Conservation (phyloP, 169 alveolate species). For the Cryptosporidium parvum region DNA sequence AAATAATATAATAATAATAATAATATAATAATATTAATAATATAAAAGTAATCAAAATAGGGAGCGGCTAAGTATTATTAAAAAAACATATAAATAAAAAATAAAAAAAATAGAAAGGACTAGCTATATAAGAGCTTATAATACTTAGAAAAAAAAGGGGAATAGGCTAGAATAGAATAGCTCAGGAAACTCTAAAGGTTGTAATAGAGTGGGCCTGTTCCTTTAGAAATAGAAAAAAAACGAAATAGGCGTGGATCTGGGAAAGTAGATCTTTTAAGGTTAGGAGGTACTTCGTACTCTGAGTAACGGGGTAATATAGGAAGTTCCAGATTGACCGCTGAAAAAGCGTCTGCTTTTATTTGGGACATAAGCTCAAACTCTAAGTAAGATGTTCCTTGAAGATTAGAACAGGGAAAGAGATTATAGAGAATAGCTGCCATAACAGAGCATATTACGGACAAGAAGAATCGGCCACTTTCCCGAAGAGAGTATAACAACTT, state of each 20-base stretch:
- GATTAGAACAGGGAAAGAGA: slow-evolving; percentile 15
- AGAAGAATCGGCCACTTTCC: not conserved
- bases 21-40: not conserved
- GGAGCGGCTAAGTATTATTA: slow-evolving; percentile 42
- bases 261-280: slow-evolving; percentile 47
- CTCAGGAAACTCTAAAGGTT: slow-evolving; percentile 37
- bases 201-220: slow-evolving; percentile 48
- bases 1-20: too few relatives aligned
- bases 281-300: slow-evolving; percentile 51
- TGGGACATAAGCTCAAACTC: slow-evolving; percentile 45
- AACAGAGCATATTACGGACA: slow-evolving; percentile 36
- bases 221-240: slow-evolving; percentile 42
- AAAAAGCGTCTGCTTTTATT: slow-evolving; percentile 42
- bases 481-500: slow-evolving; percentile 4
- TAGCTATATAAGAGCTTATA: slow-evolving; percentile 38
- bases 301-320: slow-evolving; percentile 54
- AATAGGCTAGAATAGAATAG: slow-evolving; percentile 48
- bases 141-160: slow-evolving; percentile 42
- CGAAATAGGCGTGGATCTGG: slow-evolving; percentile 48
- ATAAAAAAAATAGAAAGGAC: slow-evolving; percentile 25
- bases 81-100: not conserved
- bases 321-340: slow-evolving; percentile 58
- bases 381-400: slow-evolving; percentile 31
- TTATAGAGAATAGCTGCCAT: slow-evolving; percentile 18
- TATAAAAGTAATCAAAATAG: slow-evolving; percentile 13